Conservation (phyloP, 2,329 filamentous ascomycete genomes). For the Colletotrichum lentis region DNA sequence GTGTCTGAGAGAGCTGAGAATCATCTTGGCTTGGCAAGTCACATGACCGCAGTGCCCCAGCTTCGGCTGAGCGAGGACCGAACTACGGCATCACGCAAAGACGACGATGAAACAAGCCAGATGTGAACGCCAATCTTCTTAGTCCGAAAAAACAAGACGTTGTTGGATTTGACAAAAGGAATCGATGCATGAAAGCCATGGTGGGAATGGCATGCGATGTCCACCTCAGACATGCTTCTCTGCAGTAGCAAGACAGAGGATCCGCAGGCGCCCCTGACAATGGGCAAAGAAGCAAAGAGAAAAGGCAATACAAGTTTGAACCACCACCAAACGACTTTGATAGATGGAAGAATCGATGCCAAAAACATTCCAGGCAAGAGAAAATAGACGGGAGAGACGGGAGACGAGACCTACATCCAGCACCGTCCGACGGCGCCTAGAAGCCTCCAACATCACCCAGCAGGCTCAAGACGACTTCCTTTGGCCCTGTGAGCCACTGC, state of each 20-base stretch:
- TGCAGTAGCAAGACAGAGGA: background rate
- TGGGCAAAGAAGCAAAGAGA: background rate
- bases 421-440: background rate
- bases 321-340: background rate
- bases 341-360: background rate
- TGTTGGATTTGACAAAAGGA: background rate
- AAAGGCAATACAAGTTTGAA: background rate
- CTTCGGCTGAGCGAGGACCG: background rate
- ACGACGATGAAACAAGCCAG: background rate
- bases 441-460: conserved; percentile 4
- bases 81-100: background rate
- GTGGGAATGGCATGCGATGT: background rate
- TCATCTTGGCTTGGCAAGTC: background rate
- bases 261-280: background rate
- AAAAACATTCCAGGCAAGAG: background rate
- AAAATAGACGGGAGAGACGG: background rate
- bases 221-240: background rate
- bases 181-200: background rate
- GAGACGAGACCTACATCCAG: background rate
- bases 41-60: conserved; percentile 15
- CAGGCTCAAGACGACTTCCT: background rate
- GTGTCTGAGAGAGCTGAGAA: background rate
- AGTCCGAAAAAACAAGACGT: background rate
- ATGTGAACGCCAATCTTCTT: background rate
- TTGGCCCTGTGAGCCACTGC: background rate